Base-by-base conservation (phyloP, 2,329 filamentous ascomycete species). In the Xylaria sp. region DNA sequence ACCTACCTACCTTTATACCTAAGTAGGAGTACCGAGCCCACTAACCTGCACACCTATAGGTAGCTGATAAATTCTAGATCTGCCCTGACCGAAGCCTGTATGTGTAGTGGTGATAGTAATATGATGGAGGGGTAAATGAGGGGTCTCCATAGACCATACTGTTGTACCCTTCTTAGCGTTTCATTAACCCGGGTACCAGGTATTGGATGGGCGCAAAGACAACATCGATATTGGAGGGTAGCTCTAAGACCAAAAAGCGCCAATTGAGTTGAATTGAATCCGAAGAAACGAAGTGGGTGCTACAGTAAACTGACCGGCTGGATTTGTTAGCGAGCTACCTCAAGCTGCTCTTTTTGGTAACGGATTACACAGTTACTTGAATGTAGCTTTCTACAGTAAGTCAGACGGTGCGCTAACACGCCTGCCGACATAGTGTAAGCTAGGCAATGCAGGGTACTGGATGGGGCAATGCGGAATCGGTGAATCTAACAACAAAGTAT, bases 41-140 rank as follows among this genome's bases (percentile, higher is more conserved):
- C 41, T n/a, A 46, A 18, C 18, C 39, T 15, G 39, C 15, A 41
- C 10, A 44, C 23, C 13, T 20, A 46, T 20, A 46, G 15, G 41
- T 18, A 13, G 12, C 41, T 15, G 13, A 10, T 37, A 37, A 37
- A 9, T 37, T 37, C 3, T 15, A 41, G 39, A 12, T 10, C 15
- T 5, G 39, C 12, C 23, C 12, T 32, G 23, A 8, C 50, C 23
- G 50, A 52, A 15, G 28, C 18, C 51, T 54, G 20, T 28, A 7
- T 6, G 32, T 10, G 18, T 34, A 3, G 15, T 8, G 13, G 57
- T 25, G 20, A 44, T 25, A 52, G 37, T 56, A 15, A 51, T 18
- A 63, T 34, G 28, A 60, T 65, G 39, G 68, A 70, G 68, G 68
- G 68, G 68, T 25, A 70, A 57, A 62, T 67, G 68, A 70, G 68